Evolutionary conservation across 768 basidiomycete species (phyloP), one percentile per base, ranked within the genome.

Genomic region (Sarcodon sp.): DNA sequence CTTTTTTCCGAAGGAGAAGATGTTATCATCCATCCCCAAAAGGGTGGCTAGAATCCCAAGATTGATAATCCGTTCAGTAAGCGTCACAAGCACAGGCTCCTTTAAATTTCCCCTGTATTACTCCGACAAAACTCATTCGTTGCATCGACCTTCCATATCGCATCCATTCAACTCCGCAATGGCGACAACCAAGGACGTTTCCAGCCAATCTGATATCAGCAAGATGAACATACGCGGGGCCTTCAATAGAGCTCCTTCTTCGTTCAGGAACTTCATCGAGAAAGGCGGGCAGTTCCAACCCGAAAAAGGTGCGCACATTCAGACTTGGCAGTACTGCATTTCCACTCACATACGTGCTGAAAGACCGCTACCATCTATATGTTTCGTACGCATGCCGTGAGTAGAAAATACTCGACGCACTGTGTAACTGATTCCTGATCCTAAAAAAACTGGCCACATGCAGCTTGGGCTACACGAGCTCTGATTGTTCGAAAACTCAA

Each of bases 391-490:
- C 84, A 1, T 97, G 91, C 57, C 91, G 86, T 88, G 53, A 61
- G 83, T 59, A 27, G 10, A 21, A 6, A 10, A n/a, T n/a, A n/a
- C n/a, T n/a, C n/a, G n/a, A n/a, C n/a, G n/a, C n/a, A 15, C 13
- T 34, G 12, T 3, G 7, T 6, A 38, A n/a, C 16, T 32, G 48
- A n/a, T 13, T 35, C 33, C n/a, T n/a, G 36, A 37, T 13, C 37
- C 13, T 38, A 38, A 38, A 13, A 2, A 39, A 39, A 46, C 52
- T 45, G 3, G 32, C 12, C 27, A 58, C 36, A 5, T 2, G 11
- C 44, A 87, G 85, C 94, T 7, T 98, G 93, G 94, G 94, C 94
- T 0, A 89, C 90, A 21, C 75, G 94, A 54, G 77, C 92, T 4
- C 69, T 96, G 52, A 96, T 98, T 55, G 71, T 84, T 3, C 75